Conservation (phyloP, 345 rosid genomes). For the Pistacia vera region DNA sequence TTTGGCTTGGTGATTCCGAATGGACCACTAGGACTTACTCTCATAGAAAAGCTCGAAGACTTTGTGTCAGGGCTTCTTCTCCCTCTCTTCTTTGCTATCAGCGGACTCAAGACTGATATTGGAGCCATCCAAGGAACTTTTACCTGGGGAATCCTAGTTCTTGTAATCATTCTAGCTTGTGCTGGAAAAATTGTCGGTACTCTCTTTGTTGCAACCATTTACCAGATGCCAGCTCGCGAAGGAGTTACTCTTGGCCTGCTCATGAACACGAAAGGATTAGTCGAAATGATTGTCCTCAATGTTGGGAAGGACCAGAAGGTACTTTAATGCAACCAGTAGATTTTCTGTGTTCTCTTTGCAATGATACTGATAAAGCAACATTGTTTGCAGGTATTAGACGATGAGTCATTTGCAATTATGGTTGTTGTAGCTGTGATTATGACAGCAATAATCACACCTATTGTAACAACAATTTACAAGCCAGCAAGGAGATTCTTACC, state of each 20-base stretch:
- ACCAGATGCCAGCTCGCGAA: constrained; percentile 80
- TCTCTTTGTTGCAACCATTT: constrained; percentile 45
- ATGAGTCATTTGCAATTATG: constrained; percentile 76
- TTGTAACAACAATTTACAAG: constrained; percentile 57
- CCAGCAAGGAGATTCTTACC: constrained; percentile 67
- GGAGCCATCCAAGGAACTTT: constrained; percentile 35
- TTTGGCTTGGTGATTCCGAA: constrained; percentile 89
- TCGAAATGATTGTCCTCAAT: constrained; percentile 89
- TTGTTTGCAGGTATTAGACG: constrained; percentile 69
- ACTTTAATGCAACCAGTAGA: neutral
- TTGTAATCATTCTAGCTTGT: constrained; percentile 57
- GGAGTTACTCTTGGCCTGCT: constrained; percentile 85
- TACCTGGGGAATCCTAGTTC: constrained; percentile 52
- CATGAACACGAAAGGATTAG: constrained; percentile 92
- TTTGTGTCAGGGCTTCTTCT: constrained; percentile 92
- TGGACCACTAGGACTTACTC: constrained; percentile 87
- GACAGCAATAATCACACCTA: constrained; percentile 74
- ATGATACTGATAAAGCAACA: neutral
- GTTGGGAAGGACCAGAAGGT: constrained; percentile 92
- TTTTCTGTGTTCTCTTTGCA: neutral
- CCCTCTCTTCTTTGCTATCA: constrained; percentile 92
- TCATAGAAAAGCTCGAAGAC: constrained; percentile 92
- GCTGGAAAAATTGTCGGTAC: constrained; percentile 82
- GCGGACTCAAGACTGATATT: constrained; percentile 83
- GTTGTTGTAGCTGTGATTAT: constrained; percentile 71